Base-by-base conservation (phyloP, 768 basidiomycete genomes). In the Pisolithus albus region DNA sequence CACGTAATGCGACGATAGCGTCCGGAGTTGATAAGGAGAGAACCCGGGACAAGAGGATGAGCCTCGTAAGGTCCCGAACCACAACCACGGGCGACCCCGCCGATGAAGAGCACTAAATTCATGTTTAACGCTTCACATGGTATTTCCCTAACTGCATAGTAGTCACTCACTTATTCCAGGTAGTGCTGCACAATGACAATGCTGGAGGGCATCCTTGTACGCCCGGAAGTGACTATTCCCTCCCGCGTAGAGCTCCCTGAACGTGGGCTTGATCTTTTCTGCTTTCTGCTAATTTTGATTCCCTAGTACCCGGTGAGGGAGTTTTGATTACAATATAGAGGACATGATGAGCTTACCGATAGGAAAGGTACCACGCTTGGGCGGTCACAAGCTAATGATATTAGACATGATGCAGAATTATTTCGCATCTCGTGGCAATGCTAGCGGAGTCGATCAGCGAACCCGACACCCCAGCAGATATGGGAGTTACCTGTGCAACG, bases 371-470 rank as follows among this genome's bases (percentile, higher is more conserved):
- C 60, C 16, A 79, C 65, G 7, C 70, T 61, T 1, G 67, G 68
- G 42, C 67, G 65, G n/a, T 69, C 70, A 30, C 80, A 65, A 8
- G 73, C 78, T 13, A 63, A 59, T 19, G 68, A 68, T 15, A 81
- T 72, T 26, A 70, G 58, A 48, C 69, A 67, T 15, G 77, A 72
- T 13, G 63, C 66, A 30, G 71, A 72, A 51, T 72, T 79, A 51
- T 81, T 79, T 34, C 75, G 70, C 23, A 75, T 60, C 19, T 66
- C 63, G 26, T 77, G 62, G 44, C 75, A 79, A 49, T 68, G 63
- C 79, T 81, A 50, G 7, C 39, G 18, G 7, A n/a, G 54, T 4
- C 16, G 24, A 47, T 58, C 44, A 64, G 38, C 19, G 19, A n/a
- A 13, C 11, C 11, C 7, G 11, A n/a, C 39, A 1, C 37, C 9